Evolutionary conservation across 495 filamentous ascomycete genomes (phyloP).

Genomic region (Mytilinidion resinicola): DNA sequence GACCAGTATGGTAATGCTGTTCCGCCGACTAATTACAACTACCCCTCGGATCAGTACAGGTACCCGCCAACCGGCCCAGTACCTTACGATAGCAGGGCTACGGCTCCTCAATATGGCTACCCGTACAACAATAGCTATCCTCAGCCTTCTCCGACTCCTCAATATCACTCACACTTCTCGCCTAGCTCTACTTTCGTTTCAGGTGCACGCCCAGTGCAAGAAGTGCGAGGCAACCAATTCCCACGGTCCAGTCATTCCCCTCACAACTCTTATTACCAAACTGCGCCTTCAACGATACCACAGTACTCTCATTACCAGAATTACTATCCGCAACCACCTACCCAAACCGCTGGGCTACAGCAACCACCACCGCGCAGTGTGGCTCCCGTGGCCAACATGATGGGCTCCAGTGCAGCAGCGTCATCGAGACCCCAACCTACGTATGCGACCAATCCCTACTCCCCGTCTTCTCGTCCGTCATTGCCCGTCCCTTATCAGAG

Average conservation of each 20-base stretch:
- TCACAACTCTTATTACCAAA: conserved; percentile 19
- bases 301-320: conserved; percentile 8
- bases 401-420: conserved; percentile 11
- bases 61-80: conserved; percentile 15
- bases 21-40: conserved; percentile 11
- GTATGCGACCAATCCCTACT: conserved; percentile 14
- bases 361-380: conserved; percentile 9
- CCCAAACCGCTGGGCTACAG: conserved; percentile 11
- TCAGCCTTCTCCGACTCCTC: not conserved
- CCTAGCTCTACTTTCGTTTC: conserved; percentile 5
- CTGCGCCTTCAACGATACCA: not conserved
- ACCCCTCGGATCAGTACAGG: conserved; percentile 10
- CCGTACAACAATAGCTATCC: conserved; percentile 1
- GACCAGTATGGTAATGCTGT: conserved; percentile 4
- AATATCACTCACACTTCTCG: conserved; percentile 2
- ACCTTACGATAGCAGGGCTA: conserved; percentile 15
- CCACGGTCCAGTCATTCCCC: conserved; percentile 6
- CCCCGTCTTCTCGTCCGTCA: conserved; percentile 18
- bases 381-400: conserved; percentile 21
- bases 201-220: conserved; percentile 1
- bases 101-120: conserved; percentile 23
- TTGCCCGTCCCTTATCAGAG: conserved; percentile 19
- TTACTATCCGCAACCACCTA: conserved; percentile 5
- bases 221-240: conserved; percentile 6
- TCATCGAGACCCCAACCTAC: conserved; percentile 22